Evolutionary conservation across 164 flowering plant species (phyloP).

Genomic region (Protea cynaroides): DNA sequence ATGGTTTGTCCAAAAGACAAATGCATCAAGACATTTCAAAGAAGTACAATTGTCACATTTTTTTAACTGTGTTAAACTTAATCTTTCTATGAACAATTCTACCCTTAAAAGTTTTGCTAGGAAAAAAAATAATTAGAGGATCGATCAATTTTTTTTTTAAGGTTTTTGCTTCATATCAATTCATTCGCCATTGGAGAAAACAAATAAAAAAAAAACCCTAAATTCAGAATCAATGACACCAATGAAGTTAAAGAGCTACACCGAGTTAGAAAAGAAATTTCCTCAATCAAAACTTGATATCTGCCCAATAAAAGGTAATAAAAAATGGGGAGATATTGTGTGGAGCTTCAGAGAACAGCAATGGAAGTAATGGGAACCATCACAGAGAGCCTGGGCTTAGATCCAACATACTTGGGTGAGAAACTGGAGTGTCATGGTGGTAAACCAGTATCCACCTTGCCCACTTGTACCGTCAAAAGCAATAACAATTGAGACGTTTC

Average conservation of each 20-base stretch:
- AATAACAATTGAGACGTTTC: not conserved
- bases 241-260: not conserved
- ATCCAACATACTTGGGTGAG: constrained; percentile 16
- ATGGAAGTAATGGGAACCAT: constrained; percentile 29
- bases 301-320: not conserved
- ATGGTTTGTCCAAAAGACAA: no score
- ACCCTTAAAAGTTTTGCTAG: no score
- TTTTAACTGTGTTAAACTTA: no score
- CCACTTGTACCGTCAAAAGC: not conserved
- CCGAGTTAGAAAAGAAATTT: no score
- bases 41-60: no score
- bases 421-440: constrained; percentile 39
- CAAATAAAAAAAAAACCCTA: not conserved
- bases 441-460: constrained; percentile 52
- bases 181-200: no score
- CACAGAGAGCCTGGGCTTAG: constrained; percentile 44
- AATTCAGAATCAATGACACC: not conserved
- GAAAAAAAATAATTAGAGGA: no score
- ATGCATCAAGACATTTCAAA: no score
- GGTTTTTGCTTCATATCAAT: no score
- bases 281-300: not conserved
- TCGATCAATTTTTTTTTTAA: no score
- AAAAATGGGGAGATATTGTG: constrained; percentile 39
- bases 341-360: constrained; percentile 28
- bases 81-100: no score